Conservation (phyloP, 2,329 filamentous ascomycete species). For the Fusarium keratoplasticum region DNA sequence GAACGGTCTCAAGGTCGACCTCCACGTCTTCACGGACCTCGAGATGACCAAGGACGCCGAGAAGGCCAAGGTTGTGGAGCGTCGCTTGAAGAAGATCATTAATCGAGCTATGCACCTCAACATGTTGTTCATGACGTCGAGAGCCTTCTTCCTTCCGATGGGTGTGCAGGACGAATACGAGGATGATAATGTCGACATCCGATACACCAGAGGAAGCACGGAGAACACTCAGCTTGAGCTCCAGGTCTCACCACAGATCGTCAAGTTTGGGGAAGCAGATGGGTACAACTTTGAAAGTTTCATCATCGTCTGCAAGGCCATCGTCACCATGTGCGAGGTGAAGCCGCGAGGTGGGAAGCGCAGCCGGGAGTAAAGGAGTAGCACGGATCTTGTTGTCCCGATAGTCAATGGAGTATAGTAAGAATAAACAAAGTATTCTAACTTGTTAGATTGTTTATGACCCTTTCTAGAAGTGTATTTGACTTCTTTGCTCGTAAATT, state of each 20-base stretch:
- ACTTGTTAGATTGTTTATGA: too few relatives aligned
- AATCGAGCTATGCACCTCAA: slow-evolving; percentile 9
- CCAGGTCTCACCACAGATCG: slow-evolving; percentile 23
- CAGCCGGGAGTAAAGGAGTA: not conserved
- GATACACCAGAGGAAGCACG: not conserved
- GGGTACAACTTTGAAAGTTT: slow-evolving; percentile 9
- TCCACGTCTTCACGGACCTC: slow-evolving; percentile 23
- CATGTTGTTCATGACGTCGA: slow-evolving; percentile 14
- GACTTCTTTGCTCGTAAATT: too few relatives aligned
- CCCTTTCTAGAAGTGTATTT: too few relatives aligned
- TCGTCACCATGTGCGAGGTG: slow-evolving; percentile 4
- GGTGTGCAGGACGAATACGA: not conserved
- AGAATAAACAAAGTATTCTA: too few relatives aligned
- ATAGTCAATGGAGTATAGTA: too few relatives aligned
- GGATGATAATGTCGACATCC: slow-evolving; percentile 4
- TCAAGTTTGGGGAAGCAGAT: slow-evolving; percentile 28
- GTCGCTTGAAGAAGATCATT: slow-evolving; percentile 2
- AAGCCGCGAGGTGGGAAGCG: not conserved
- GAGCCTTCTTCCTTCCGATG: slow-evolving; percentile 19
- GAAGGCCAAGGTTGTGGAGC: not conserved
- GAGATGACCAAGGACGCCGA: not conserved
- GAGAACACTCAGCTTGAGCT: slow-evolving; percentile 2
- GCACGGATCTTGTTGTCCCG: too few relatives aligned
- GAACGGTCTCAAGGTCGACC: not conserved
- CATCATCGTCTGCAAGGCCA: slow-evolving; percentile 5